Evolutionary conservation across 139 green algal genomes (phyloP).

Genomic region (Chlorokybus atmophyticus): DNA sequence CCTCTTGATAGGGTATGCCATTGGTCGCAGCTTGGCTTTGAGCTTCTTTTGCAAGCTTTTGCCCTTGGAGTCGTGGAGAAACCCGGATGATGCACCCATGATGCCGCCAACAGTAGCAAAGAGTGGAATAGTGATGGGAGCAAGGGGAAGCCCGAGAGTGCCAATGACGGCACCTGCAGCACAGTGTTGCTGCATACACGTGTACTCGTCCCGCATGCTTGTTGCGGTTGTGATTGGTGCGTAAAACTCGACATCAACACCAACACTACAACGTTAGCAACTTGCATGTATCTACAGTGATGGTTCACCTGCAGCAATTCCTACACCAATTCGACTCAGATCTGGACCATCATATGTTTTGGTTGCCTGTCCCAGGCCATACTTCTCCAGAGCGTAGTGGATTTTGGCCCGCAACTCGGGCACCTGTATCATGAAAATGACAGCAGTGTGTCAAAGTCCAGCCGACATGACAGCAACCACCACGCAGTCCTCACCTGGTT

Average conservation of each 20-base stretch:
- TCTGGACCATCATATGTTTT: too few relatives aligned
- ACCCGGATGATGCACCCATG: too few relatives aligned
- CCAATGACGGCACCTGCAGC: slow-evolving; percentile 16
- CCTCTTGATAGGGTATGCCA: too few relatives aligned
- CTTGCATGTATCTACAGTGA: background rate
- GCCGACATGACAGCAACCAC: too few relatives aligned
- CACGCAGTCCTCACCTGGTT: too few relatives aligned
- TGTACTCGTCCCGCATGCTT: background rate
- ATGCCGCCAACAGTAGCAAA: slow-evolving; percentile 24
- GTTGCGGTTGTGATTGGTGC: background rate
- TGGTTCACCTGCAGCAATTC: slow-evolving; percentile 11
- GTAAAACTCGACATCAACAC: background rate
- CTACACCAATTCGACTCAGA: too few relatives aligned
- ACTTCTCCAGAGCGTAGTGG: slow-evolving; percentile 3
- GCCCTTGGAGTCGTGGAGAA: too few relatives aligned
- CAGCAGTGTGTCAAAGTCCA: too few relatives aligned
- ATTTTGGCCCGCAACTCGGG: slow-evolving; percentile 28
- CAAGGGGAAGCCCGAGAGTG: slow-evolving; percentile 9
- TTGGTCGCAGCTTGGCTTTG: too few relatives aligned
- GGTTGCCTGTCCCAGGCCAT: slow-evolving; percentile 7
- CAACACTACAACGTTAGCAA: slow-evolving; percentile 8
- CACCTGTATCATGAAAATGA: slow-evolving; percentile 46
- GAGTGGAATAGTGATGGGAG: slow-evolving; percentile 15
- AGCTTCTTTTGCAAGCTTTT: too few relatives aligned
- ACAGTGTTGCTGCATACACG: background rate